These are phyloP conservation scores for Waltiozyma sp. DNA, from an alignment of 1,139 yeast species.

Conservation along the genomic window DNA sequence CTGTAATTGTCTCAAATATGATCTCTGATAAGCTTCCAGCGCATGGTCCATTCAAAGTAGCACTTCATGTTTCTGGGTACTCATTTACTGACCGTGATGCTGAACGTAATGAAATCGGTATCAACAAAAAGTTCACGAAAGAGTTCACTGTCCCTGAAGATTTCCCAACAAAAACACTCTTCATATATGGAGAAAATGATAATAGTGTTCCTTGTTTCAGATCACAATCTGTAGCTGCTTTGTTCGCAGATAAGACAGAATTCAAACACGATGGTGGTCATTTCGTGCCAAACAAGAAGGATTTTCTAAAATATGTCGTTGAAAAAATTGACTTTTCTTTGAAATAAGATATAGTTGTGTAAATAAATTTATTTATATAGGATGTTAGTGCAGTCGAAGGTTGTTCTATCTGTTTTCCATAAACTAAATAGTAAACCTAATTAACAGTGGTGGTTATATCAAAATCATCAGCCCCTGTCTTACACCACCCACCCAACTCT, in stretches of 20 bases:
- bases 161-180: conserved; percentile 21
- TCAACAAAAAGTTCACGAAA: conserved; percentile 24
- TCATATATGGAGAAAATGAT: conserved; percentile 32
- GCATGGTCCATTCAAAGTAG: conserved; percentile 33
- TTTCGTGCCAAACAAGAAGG: conserved; percentile 68
- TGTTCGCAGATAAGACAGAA: conserved; percentile 33
- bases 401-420: too few species aligned
- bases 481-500: conserved; percentile 13
- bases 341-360: conserved; percentile 1
- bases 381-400: too few species aligned
- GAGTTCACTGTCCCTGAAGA: conserved; percentile 21
- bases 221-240: conserved; percentile 34
- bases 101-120: conserved; percentile 16
- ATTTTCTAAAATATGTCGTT: conserved; percentile 31
- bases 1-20: conserved; percentile 42
- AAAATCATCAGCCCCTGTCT: conserved; percentile 15
- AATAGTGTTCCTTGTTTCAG: conserved; percentile 47
- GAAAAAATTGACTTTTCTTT: conserved; percentile 22
- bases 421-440: too few species aligned
- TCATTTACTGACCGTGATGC: conserved; percentile 35
- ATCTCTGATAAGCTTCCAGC: conserved; percentile 31
- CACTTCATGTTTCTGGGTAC: conserved; percentile 45
- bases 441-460: conserved; percentile 1
- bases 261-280: conserved; percentile 78
- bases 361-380: neutral